A percentile compares a stretch with the other conserved stretches of the same genome.
Conservation (phyloP, 2,329 filamentous ascomycete genomes). For the Curvularia sp. region DNA sequence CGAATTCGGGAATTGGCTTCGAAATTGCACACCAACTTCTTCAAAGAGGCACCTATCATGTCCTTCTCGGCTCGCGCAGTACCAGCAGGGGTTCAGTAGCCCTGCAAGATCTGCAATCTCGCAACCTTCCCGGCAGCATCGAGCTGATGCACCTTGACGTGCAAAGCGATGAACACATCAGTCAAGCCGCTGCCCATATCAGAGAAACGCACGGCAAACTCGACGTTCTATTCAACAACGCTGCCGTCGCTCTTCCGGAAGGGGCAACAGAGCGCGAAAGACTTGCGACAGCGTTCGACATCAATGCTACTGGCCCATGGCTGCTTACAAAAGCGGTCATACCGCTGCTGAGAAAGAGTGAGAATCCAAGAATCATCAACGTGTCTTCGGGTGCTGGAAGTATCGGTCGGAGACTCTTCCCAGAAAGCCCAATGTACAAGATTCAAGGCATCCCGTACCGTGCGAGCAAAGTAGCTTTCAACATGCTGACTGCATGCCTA, state of each 20-base stretch:
- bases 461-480: conserved; percentile 51
- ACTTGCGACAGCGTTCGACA: conserved; percentile 38
- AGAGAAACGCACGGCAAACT: conserved; percentile 43
- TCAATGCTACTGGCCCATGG: conserved; percentile 40
- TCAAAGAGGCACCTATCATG: conserved; percentile 45
- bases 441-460: conserved; percentile 42
- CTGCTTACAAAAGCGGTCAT: conserved; percentile 34
- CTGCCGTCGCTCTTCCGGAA: conserved; percentile 36
- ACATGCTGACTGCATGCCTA: conserved; percentile 50
- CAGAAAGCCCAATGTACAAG: conserved; percentile 38
- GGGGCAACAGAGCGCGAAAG: conserved; percentile 33
- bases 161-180: conserved; percentile 53
- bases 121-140: conserved; percentile 38
- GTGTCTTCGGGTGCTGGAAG: conserved; percentile 48
- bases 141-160: conserved; percentile 55
- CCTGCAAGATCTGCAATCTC: conserved; percentile 37
- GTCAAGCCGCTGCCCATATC: conserved; percentile 44
- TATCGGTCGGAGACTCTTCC: conserved; percentile 39
- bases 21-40: conserved; percentile 54
- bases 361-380: conserved; percentile 46
- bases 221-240: conserved; percentile 53
- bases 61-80: conserved; percentile 35
- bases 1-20: conserved; percentile 60
- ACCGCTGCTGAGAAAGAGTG: conserved; percentile 26
- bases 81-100: conserved; percentile 36